Percentiles rank a stretch among this genome's conserved stretches.
Conservation (phyloP, 202 grass and related monocot species). For the Alloteropsis angusta region DNA sequence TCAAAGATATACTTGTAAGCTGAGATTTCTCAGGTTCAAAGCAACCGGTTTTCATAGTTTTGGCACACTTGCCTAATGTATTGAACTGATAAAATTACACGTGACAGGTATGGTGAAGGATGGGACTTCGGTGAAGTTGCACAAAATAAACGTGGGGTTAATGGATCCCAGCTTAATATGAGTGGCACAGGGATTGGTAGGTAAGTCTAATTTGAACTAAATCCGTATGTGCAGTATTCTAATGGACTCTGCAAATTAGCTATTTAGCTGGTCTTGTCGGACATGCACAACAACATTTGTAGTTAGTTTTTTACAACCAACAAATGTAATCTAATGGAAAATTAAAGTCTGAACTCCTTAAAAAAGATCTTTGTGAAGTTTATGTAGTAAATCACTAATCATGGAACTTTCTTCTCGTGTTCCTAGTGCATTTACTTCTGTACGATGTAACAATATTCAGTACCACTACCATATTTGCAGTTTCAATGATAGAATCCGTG, state of each 20-base stretch:
- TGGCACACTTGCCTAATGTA: not conserved
- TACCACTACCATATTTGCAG: slow-evolving; percentile 24
- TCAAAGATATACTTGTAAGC: slow-evolving; percentile 86
- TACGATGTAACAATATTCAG: not conserved
- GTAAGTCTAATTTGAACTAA: slow-evolving; percentile 32
- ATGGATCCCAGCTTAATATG: slow-evolving; percentile 90
- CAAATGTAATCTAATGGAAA: not conserved
- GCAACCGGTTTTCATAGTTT: slow-evolving; percentile 8
- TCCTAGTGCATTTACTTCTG: not conserved
- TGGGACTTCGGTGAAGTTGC: slow-evolving; percentile 94
- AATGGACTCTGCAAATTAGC: not conserved
- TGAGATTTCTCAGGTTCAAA: slow-evolving; percentile 18
- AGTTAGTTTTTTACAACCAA: not conserved
- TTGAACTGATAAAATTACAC: slow-evolving; percentile 11
- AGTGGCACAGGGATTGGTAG: slow-evolving; percentile 72
- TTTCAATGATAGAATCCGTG: slow-evolving; percentile 96
- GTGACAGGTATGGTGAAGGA: slow-evolving; percentile 83
- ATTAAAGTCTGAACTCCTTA: not conserved
- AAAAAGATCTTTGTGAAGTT: not conserved
- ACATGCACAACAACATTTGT: not conserved
- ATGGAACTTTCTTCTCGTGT: not conserved
- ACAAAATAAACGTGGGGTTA: slow-evolving; percentile 75
- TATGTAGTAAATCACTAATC: not conserved
- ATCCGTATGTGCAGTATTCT: not conserved
- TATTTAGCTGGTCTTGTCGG: not conserved